Evolutionary conservation across 345 rosid genomes (phyloP).

Genomic region (Corchorus capsularis): DNA sequence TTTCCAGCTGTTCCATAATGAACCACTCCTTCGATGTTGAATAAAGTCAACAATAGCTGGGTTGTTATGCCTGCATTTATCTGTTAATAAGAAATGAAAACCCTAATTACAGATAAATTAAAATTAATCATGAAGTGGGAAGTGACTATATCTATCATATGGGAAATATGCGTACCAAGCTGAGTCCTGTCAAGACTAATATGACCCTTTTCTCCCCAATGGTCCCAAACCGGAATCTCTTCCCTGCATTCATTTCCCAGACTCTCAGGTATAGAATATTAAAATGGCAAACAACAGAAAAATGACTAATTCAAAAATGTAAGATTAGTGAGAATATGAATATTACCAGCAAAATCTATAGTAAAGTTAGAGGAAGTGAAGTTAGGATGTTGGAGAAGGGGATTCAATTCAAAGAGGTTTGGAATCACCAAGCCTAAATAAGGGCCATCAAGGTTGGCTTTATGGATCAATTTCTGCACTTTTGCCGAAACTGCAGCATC

Average conservation of each 20-base stretch:
- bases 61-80: constrained; percentile 30
- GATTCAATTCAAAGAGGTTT: constrained; percentile 28
- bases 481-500: neutral
- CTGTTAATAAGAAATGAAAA: constrained; percentile 8
- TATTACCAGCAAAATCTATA: constrained; percentile 20
- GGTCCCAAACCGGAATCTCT: constrained; percentile 26
- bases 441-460: constrained; percentile 19
- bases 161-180: constrained; percentile 18
- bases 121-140: neutral
- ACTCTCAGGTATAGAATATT: neutral
- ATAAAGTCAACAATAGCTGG: constrained; percentile 22
- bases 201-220: constrained; percentile 25
- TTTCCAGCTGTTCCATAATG: constrained; percentile 37
- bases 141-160: too few species aligned
- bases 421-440: constrained; percentile 27
- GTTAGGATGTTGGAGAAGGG: constrained; percentile 28
- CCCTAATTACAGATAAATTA: neutral
- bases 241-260: constrained; percentile 1
- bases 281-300: neutral
- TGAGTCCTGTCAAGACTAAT: constrained; percentile 31
- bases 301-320: too few species aligned
- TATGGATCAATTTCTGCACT: constrained; percentile 12
- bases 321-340: neutral
- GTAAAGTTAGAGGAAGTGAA: constrained; percentile 1
- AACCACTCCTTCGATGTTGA: constrained; percentile 21